Evolutionary conservation across 2,329 filamentous ascomycete species (phyloP), one percentile per base, ranked within the genome.

Genomic region (Exophiala sp.): DNA sequence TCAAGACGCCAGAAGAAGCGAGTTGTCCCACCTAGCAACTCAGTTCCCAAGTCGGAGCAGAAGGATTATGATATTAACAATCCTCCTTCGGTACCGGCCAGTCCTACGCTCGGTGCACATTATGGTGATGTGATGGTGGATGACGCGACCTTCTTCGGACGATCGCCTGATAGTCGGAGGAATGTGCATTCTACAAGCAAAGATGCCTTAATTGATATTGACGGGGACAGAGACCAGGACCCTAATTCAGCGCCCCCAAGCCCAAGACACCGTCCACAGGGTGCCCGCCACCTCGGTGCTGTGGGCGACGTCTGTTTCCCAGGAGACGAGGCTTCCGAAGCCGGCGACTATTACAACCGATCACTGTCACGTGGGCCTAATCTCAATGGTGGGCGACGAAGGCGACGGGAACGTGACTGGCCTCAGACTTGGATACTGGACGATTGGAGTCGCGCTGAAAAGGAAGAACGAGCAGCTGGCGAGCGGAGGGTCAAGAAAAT

Each of bases 251-350:
- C 72, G 3, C 72, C 75, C 3, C 62, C 66, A 50, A 77, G 70
- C 29, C 71, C 69, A 10, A 63, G 67, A 11, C 64, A 69, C 36
- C 68, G 70, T 16, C 64, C 73, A 55, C 64, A 63, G 69, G 65
- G 59, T 36, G 29, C 59, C 8, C 47, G 62, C 32, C 55, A 59
- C 35, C 78, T 86, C 10, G 78, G 85, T 9, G 88, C 85, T 0
- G 84, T 94, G 64, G 88, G 88, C 61, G 94, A 97, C 71, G 91
- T 97, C 0, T 96, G 94, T 73, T 96, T 96, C 65, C 92, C 91
- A 0, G 84, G 85, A 5, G 86, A 88, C 50, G 84, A 78, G 4
- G 79, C 91, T 71, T 94, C 89, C 0, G 90, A 95, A 64, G 76
- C 94, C 44, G 90, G 80, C 24, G 88, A 95, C 43, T 89, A 94